Evolutionary conservation across 1,284 basidiomycete species (phyloP), one percentile per base, ranked within the genome.

Genomic region (Sphaerobolus stellatus): DNA sequence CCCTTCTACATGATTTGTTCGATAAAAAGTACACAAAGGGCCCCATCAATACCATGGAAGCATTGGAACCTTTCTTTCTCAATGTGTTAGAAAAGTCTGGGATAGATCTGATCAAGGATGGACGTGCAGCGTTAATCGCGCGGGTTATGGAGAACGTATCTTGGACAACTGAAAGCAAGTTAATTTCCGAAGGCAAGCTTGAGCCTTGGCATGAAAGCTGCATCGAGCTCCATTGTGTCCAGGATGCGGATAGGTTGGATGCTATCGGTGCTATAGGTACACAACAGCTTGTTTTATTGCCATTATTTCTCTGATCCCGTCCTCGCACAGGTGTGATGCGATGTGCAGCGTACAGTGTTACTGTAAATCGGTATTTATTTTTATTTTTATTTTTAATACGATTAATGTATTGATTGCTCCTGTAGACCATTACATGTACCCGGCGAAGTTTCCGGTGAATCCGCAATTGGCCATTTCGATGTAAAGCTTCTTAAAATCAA

Each of bases 251-350:
- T 66, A 78, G 94, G 41, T 71, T 98, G 14, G 94, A 98, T 67
- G 92, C 92, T 1, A 94, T 98, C 46, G 94, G 94, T 2, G 90
- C 88, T 5, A 89, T 96, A 58, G 94, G 92, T 91, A n/a, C n/a
- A n/a, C n/a, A n/a, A n/a, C n/a, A n/a, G n/a, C n/a, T 59, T 25
- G 46, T 20, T 20, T 28, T 9, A 16, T 28, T 18, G 20, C 33
- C 11, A 20, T 33, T 38, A 2, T 20, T 45, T 7, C 24, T 34
- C 6, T 34, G 31, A 11, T 30, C 13, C 46, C 31, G 5, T 18
- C 14, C 14, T 16, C 14, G n/a, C 20, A 7, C 56, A 91, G 90
- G 92, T 3, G 83, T 97, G 58, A 72, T 97, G 75, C 81, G 94
- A 1, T 94, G 90, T 64, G 84, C 92, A 2, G 93, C 94, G 1